Base-by-base conservation (phyloP, 768 basidiomycete species). In the Strobilomyces dryophilus region DNA sequence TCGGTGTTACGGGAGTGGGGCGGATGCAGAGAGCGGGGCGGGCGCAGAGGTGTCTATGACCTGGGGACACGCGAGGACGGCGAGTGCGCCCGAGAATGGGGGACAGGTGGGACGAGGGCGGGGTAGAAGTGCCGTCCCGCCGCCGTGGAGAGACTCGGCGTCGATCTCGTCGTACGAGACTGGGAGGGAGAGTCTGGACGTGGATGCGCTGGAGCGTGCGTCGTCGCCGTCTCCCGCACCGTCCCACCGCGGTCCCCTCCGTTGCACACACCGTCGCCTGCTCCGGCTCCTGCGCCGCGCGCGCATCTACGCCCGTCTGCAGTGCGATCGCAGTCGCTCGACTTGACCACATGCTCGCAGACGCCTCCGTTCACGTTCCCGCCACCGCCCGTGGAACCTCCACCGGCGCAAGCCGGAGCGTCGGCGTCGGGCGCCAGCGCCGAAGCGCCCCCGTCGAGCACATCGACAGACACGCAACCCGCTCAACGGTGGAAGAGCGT, bases 81-180 rank as follows among this genome's bases (percentile, higher is more conserved):
- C 32, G 40, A 50, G 58, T 21, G 14, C 35, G 15, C 35, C 35
- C 12, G 40, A 11, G 40, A 39, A 31, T 32, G 17, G 15, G 20
- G 43, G 27, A 29, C 27, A 2, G 17, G 26, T 27, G 6, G 15
- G 21, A 0, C 41, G 26, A 7, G 24, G 40, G 0, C 46, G n/a
- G n/a, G n/a, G n/a, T n/a, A 36, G 24, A 24, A 17, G 35, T 1
- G 26, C 15, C 20, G 20, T 47, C 17, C 15, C 43, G n/a, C 24
- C 34, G 4, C 12, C 49, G 26, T 35, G 47, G 44, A 50, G 63
- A 12, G 64, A 66, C 41, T 64, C 66, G 17, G 56, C 55, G 29
- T 69, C 67, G 32, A 71, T 81, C 4, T 82, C 80, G 20, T 84
- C 84, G 42, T 88, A 85, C 55, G 85, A 81, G 61, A 87, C 87